Percentiles rank a stretch among this genome's conserved stretches.
These are phyloP conservation scores for Cryphonectria nitschkei DNA, from an alignment of 2,329 filamentous ascomycete species.

Conservation along the genomic window DNA sequence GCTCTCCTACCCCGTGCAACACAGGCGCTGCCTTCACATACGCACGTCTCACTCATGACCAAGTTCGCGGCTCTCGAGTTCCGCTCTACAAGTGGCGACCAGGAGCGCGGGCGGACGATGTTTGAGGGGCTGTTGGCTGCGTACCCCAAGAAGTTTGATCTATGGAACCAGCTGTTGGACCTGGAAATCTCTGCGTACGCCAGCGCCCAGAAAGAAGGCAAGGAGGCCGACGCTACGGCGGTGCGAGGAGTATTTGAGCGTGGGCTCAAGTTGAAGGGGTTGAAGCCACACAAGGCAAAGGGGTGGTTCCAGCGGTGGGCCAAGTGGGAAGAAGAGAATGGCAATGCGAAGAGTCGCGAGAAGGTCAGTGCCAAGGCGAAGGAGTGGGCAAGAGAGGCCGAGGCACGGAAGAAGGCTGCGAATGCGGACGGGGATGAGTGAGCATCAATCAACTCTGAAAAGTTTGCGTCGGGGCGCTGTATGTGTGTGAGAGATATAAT, in stretches of 20 bases:
- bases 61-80: slow-evolving; percentile 95
- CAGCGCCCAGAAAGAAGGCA: slow-evolving; percentile 53
- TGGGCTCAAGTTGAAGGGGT: slow-evolving; percentile 66
- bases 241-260: slow-evolving; percentile 83
- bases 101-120: slow-evolving; percentile 90
- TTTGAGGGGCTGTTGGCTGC: slow-evolving; percentile 86
- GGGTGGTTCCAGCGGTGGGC: slow-evolving; percentile 93
- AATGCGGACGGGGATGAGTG: slow-evolving; percentile 34
- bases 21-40: slow-evolving; percentile 74
- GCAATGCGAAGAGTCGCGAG: slow-evolving; percentile 70
- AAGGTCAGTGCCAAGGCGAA: slow-evolving; percentile 71
- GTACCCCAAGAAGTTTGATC: slow-evolving; percentile 86
- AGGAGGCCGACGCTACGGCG: slow-evolving; percentile 47
- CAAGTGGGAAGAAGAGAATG: slow-evolving; percentile 79
- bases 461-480: neutral
- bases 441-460: neutral
- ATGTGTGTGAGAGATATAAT: slow-evolving; percentile 3
- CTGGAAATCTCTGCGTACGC: slow-evolving; percentile 72
- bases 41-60: slow-evolving; percentile 71
- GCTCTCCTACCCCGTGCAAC: slow-evolving; percentile 80
- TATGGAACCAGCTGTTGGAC: slow-evolving; percentile 92
- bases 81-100: slow-evolving; percentile 77
- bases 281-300: slow-evolving; percentile 83
- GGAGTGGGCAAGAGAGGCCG: slow-evolving; percentile 65
- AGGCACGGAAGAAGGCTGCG: slow-evolving; percentile 42